Evolutionary conservation across 352 stramenopile genomes (phyloP).

Genomic region (Phytopythium chamaehyphon): DNA sequence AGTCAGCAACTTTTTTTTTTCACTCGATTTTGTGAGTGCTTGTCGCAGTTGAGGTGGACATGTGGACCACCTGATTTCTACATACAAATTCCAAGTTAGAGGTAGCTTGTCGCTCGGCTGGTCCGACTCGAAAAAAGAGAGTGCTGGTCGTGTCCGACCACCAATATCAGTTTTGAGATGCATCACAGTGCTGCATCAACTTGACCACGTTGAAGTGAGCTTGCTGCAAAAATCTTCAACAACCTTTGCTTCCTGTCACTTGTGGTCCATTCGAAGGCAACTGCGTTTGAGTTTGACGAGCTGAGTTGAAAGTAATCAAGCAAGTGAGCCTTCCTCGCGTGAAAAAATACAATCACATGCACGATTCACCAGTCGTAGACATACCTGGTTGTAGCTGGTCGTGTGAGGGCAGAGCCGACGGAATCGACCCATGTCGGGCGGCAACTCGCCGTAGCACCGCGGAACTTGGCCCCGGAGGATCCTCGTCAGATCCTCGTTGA

Average conservation of each 20-base stretch:
- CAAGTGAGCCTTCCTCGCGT: no score
- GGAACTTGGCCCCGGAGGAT: constrained; percentile 56
- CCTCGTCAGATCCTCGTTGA: constrained; percentile 70
- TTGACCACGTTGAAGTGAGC: constrained; percentile 3
- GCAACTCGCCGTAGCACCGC: constrained; percentile 59
- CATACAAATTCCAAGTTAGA: no score
- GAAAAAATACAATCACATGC: not conserved
- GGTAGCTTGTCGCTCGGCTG: not conserved
- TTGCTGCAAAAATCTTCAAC: not conserved
- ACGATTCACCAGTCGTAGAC: not conserved
- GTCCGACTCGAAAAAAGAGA: no score
- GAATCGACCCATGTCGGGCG: constrained; percentile 56
- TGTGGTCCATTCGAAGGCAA: constrained; percentile 23
- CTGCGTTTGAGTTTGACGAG: constrained; percentile 63
- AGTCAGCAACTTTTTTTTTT: no score
- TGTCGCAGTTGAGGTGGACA: not conserved
- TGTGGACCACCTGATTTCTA: not conserved
- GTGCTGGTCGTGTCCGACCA: not conserved
- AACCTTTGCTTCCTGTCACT: not conserved
- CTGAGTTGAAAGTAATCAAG: constrained; percentile 12
- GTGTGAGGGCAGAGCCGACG: constrained; percentile 57
- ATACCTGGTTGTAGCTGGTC: constrained; percentile 64
- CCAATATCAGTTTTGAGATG: constrained; percentile 1
- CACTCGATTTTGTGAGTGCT: not conserved
- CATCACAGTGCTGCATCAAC: not conserved